Base-by-base conservation (phyloP, 305 asterid genomes). In the Rubia occidens region DNA sequence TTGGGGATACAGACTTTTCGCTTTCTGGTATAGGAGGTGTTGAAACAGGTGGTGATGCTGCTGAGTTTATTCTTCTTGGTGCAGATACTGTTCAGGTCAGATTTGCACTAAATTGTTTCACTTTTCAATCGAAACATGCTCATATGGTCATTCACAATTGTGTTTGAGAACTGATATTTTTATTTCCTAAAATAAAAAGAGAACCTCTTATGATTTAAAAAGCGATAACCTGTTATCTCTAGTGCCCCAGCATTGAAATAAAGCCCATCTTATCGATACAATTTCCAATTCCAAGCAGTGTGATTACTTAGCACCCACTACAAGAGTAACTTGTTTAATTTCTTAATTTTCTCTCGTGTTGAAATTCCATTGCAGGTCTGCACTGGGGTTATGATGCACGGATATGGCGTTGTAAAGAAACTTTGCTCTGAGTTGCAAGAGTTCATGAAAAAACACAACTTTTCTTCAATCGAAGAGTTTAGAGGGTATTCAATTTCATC, bases 361-460 rank as follows among this genome's bases (percentile, higher is more conserved):
- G 54, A 11, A 68, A 53, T 18, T 37, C 18, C 1, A 20, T 54
- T 54, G 72, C 68, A 88, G 97, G 97, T 92, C 47, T 92, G 98
- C 83, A 89, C 98, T 0, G 97, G 97, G 64, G 98, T 92, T 42
- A 92, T 92, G 97, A 87, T 92, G 97, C 96, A 90, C 35, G 98
- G 97, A 47, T 92, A 90, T 62, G 88, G 92, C 17, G 80, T 88
- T n/a, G 98, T 92, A 14, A 88, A 84, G 75, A 79, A 83, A 66
- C 93, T 92, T 61, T 88, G 91, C 86, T 74, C 97, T 11, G 97
- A 92, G 82, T 91, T 93, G 72, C 82, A 84, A 75, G 96, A 87
- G 68, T 86, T 92, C 81, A 92, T 92, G 97, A 88, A 74, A 60
- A 82, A 81, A 60, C 98, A 92, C 70, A 85, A 87, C 67, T 89